These are phyloP conservation scores for Fistulifera pelliculosa DNA, from an alignment of 108 stramenopile genomes.

Conservation along the genomic window DNA sequence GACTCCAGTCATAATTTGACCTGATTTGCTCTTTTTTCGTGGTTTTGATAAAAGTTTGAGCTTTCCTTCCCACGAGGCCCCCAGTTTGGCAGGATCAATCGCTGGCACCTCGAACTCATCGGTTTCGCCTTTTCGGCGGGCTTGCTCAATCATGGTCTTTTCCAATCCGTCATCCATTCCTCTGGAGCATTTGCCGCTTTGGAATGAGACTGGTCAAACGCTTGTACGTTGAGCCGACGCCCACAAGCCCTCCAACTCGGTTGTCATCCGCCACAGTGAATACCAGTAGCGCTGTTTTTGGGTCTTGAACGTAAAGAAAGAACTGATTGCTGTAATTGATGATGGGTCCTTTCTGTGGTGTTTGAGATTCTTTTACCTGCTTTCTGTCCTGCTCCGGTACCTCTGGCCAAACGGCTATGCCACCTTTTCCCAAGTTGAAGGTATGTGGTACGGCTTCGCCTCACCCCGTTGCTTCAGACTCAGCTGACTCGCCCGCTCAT, in stretches of 20 bases:
- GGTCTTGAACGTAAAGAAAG: constrained; percentile 77
- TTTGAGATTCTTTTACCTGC: constrained; percentile 16
- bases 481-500: constrained; percentile 39
- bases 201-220: constrained; percentile 37
- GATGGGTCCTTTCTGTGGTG: constrained; percentile 11
- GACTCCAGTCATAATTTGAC: constrained; percentile 50
- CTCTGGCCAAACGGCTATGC: constrained; percentile 62
- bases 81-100: constrained; percentile 13
- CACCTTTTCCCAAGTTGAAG: constrained; percentile 50
- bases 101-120: constrained; percentile 21
- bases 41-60: constrained; percentile 75
- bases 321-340: constrained; percentile 12
- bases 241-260: constrained; percentile 42
- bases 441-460: constrained; percentile 62
- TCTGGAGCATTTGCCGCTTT: constrained; percentile 18
- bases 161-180: constrained; percentile 30
- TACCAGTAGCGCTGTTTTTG: constrained; percentile 43
- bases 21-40: constrained; percentile 63
- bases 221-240: constrained; percentile 50
- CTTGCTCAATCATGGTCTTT: constrained; percentile 30
- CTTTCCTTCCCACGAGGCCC: constrained; percentile 43
- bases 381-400: constrained; percentile 5
- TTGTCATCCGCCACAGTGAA: constrained; percentile 65
- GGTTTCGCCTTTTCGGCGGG: constrained; percentile 27
- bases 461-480: constrained; percentile 34